Evolutionary conservation across 1,284 basidiomycete species (phyloP).

Genomic region (Cerrena zonata): DNA sequence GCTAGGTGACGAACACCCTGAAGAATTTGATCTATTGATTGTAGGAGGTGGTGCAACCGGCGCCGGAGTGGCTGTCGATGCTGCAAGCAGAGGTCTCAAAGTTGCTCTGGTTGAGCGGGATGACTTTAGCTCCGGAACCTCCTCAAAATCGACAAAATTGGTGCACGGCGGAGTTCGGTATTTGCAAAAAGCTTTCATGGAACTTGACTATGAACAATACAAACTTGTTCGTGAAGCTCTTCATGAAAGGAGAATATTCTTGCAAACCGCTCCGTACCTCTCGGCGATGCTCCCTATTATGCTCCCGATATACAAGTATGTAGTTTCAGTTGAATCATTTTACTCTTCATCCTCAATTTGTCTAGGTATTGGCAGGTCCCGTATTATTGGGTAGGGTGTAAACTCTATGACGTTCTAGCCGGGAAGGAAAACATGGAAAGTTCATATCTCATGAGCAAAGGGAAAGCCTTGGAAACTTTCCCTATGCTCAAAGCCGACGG

Average conservation of each 20-base stretch:
- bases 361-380: constrained; percentile 91
- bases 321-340: constrained; percentile 7
- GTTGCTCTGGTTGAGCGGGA: constrained; percentile 92
- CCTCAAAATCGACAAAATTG: constrained; percentile 95
- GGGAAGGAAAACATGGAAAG: constrained; percentile 96
- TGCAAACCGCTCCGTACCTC: constrained; percentile 93
- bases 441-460: constrained; percentile 90
- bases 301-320: constrained; percentile 84
- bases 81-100: constrained; percentile 84
- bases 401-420: constrained; percentile 93
- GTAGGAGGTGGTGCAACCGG: constrained; percentile 94
- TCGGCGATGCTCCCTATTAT: constrained; percentile 90
- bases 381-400: constrained; percentile 93
- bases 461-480: constrained; percentile 89
- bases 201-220: constrained; percentile 95
- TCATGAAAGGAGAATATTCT: constrained; percentile 87
- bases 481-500: constrained; percentile 95
- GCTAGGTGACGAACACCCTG: constrained; percentile 23
- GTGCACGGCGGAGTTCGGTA: constrained; percentile 97
- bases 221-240: constrained; percentile 93
- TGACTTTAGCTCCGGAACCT: constrained; percentile 90
- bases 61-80: constrained; percentile 90
- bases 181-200: constrained; percentile 92
- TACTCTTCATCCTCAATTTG: too few species aligned
- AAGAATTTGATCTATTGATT: constrained; percentile 76